phyloP scores from a whole-genome alignment of 1,284 basidiomycete genomes.

The Ganoderma lucidum region DNA sequence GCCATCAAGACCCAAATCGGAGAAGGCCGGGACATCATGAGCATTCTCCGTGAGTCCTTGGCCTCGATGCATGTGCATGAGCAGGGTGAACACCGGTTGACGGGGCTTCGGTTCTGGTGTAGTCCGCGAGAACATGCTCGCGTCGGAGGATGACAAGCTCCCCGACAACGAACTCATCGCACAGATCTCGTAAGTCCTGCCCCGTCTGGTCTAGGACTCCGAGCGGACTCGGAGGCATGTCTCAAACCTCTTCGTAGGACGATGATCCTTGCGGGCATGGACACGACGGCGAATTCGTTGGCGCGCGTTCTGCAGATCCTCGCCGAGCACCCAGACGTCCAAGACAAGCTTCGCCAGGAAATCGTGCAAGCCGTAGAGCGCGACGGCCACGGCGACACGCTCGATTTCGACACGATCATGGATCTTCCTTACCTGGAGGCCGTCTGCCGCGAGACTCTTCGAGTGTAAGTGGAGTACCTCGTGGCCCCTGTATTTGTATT shows the following conservation, averaged over 20 bases:
- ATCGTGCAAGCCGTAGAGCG: conserved; percentile 26
- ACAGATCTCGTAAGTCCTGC: too few relatives aligned
- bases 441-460: conserved; percentile 37
- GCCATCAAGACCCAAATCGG: conserved; percentile 35
- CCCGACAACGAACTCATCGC: conserved; percentile 39
- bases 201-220: too few relatives aligned
- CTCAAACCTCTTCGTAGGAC: too few relatives aligned
- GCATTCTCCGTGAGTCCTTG: conserved; percentile 41
- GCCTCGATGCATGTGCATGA: too few relatives aligned
- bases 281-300: conserved; percentile 35
- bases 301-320: conserved; percentile 31
- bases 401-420: conserved; percentile 33
- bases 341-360: conserved; percentile 34
- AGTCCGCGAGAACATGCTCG: too few relatives aligned
- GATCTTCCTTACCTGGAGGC: conserved; percentile 36
- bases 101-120: too few relatives aligned
- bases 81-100: too few relatives aligned
- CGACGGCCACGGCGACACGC: conserved; percentile 21
- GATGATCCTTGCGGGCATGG: conserved; percentile 24
- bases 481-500: too few relatives aligned
- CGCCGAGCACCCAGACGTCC: conserved; percentile 30
- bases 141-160: too few relatives aligned
- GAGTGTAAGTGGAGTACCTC: conserved; percentile 4
- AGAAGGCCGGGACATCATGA: conserved; percentile 44
- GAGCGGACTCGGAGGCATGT: too few relatives aligned